Evolutionary conservation across 1,139 yeast species (phyloP).

Genomic region (Blastobotrys capitulatus): DNA sequence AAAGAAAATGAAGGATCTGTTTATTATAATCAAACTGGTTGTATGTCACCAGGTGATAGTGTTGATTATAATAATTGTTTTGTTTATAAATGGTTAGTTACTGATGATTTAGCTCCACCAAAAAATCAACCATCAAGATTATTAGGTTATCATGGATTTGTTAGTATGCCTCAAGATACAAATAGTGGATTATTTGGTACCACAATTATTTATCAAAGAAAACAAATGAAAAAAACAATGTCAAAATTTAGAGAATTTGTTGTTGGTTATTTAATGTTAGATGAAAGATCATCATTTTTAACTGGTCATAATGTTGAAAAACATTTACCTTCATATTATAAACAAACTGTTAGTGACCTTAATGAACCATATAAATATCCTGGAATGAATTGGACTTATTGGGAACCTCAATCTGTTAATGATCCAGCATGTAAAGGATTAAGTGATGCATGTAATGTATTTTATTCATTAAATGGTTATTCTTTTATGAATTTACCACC

Average conservation of each 20-base stretch:
- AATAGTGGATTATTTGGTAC: conserved; percentile 9
- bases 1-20: conserved; percentile 9
- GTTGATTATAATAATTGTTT: conserved; percentile 3
- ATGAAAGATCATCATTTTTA: conserved; percentile 2
- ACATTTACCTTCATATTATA: conserved; percentile 6
- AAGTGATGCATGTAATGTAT: conserved; percentile 5
- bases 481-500: conserved; percentile 8
- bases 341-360: not conserved
- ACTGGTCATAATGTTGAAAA: conserved; percentile 8
- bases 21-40: not conserved
- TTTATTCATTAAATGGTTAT: conserved; percentile 7
- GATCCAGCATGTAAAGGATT: conserved; percentile 1
- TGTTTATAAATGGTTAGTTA: conserved; percentile 10
- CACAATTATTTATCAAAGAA: conserved; percentile 4
- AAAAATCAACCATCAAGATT: conserved; percentile 2
- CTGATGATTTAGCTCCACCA: conserved; percentile 7
- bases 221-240: conserved; percentile 7
- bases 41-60: conserved; percentile 4
- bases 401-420: conserved; percentile 9
- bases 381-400: conserved; percentile 9
- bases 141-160: conserved; percentile 8
- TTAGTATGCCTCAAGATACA: conserved; percentile 10
- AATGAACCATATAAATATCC: conserved; percentile 4
- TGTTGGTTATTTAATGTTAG: conserved; percentile 2
- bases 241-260: conserved; percentile 7